A percentile compares a stretch with the other conserved stretches of the same genome.
Evolutionary conservation across 352 stramenopile genomes (phyloP).

Genomic region (Phytophthora constricta): DNA sequence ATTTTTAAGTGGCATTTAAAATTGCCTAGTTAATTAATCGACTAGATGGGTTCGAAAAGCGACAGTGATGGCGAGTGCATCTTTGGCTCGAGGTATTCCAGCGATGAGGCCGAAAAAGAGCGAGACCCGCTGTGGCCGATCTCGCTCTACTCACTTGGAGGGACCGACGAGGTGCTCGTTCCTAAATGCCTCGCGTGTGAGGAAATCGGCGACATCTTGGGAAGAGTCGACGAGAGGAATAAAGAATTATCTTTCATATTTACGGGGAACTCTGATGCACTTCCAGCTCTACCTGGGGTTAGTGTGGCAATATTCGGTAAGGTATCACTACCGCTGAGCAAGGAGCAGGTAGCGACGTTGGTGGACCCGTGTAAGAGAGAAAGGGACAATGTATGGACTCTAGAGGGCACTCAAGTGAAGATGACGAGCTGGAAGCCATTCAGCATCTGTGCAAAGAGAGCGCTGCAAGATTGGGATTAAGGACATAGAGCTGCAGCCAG

Average conservation of each 20-base stretch:
- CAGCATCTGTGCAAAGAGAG: background rate
- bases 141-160: too few species aligned
- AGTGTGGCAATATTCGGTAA: background rate
- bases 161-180: slow-evolving; percentile 18
- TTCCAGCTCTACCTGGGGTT: slow-evolving; percentile 8
- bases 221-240: slow-evolving; percentile 6
- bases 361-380: slow-evolving; percentile 1
- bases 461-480: slow-evolving; percentile 18
- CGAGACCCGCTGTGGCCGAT: too few species aligned
- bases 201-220: slow-evolving; percentile 17
- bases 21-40: too few species aligned
- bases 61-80: too few species aligned
- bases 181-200: slow-evolving; percentile 10
- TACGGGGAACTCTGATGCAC: too few species aligned
- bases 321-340: slow-evolving; percentile 18
- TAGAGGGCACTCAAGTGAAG: slow-evolving; percentile 17
- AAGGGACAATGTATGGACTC: slow-evolving; percentile 6
- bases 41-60: too few species aligned
- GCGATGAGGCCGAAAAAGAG: too few species aligned
- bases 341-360: slow-evolving; percentile 6
- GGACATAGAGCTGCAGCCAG: background rate
- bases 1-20: too few species aligned
- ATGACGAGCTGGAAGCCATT: slow-evolving; percentile 17
- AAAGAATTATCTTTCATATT: too few species aligned
- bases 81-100: too few species aligned